Percentiles rank a stretch among this genome's conserved stretches.
Evolutionary conservation across 495 filamentous ascomycete genomes (phyloP).

Genomic region (Aspergillus incahuasiensis): DNA sequence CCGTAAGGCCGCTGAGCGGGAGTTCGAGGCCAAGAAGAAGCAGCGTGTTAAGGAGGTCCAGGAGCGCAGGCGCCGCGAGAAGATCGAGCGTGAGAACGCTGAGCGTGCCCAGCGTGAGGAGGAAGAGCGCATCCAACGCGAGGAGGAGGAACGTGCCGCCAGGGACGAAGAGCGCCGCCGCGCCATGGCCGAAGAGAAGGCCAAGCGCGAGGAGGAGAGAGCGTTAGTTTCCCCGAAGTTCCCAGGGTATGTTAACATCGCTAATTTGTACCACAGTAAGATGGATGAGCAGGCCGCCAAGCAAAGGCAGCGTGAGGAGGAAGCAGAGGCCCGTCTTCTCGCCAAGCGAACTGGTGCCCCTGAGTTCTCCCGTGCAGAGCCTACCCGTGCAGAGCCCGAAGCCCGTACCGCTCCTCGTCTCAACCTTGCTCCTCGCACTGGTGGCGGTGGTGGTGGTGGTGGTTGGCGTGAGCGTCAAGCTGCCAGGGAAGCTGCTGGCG

Average conservation of each 20-base stretch:
- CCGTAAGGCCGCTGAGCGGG: slow-evolving; percentile 79
- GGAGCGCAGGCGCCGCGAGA: slow-evolving; percentile 68
- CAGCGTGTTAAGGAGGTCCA: slow-evolving; percentile 76
- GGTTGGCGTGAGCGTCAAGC: slow-evolving; percentile 86
- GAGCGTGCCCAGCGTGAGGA: slow-evolving; percentile 73
- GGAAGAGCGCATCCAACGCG: slow-evolving; percentile 70
- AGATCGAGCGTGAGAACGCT: slow-evolving; percentile 73
- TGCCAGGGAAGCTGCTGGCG: slow-evolving; percentile 48
- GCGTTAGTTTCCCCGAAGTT: slow-evolving; percentile 44
- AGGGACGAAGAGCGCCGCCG: slow-evolving; percentile 66
- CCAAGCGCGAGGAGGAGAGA: slow-evolving; percentile 77
- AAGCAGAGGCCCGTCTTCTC: slow-evolving; percentile 56
- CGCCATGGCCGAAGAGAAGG: slow-evolving; percentile 66
- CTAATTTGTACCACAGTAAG: slow-evolving; percentile 43
- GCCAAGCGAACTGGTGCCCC: slow-evolving; percentile 10
- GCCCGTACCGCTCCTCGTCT: slow-evolving; percentile 58
- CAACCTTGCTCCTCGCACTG: slow-evolving; percentile 51
- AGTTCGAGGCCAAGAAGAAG: slow-evolving; percentile 84
- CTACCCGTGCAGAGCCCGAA: slow-evolving; percentile 33
- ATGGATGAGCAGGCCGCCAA: slow-evolving; percentile 59
- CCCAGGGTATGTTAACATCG: neutral
- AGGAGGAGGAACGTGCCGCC: slow-evolving; percentile 75
- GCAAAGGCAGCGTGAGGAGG: slow-evolving; percentile 66
- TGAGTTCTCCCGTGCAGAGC: slow-evolving; percentile 13
- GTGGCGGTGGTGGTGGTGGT: slow-evolving; percentile 55